Conservation (phyloP, 257 asterid species). For the Solanum habrochaites region DNA sequence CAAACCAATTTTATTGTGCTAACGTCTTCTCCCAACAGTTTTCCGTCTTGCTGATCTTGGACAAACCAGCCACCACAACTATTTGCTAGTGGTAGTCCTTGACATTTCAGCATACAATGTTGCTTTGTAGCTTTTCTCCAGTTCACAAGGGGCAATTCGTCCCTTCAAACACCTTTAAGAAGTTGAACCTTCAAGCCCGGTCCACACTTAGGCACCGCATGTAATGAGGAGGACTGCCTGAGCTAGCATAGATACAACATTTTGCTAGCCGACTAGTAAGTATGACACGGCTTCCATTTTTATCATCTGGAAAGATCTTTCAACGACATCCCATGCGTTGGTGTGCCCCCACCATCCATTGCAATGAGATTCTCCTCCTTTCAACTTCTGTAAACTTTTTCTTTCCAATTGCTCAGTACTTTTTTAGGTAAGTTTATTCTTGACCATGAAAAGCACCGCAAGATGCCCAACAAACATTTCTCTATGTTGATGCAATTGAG, state of each 20-base stretch:
- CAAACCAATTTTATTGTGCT: neutral
- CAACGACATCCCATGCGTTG: neutral
- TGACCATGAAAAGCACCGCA: neutral
- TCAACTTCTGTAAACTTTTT: neutral
- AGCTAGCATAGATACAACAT: neutral
- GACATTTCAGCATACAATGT: neutral
- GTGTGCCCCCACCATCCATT: neutral
- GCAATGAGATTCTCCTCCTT: neutral
- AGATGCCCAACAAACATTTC: neutral
- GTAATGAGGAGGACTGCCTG: neutral
- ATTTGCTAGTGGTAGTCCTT: neutral
- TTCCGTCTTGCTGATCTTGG: neutral
- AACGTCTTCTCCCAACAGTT: neutral
- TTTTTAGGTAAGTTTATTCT: neutral
- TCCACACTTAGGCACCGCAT: neutral
- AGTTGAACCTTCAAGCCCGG: neutral
- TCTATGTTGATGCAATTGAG: neutral
- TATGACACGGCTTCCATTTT: neutral
- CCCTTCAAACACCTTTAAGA: neutral
- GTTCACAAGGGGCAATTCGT: neutral
- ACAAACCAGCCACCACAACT: neutral
- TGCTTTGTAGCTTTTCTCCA: neutral
- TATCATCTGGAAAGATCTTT: neutral
- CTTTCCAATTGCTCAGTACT: neutral
- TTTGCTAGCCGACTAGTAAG: neutral